Evolutionary conservation across 2,329 filamentous ascomycete species (phyloP).

Genomic region (Colletotrichum trifolii): DNA sequence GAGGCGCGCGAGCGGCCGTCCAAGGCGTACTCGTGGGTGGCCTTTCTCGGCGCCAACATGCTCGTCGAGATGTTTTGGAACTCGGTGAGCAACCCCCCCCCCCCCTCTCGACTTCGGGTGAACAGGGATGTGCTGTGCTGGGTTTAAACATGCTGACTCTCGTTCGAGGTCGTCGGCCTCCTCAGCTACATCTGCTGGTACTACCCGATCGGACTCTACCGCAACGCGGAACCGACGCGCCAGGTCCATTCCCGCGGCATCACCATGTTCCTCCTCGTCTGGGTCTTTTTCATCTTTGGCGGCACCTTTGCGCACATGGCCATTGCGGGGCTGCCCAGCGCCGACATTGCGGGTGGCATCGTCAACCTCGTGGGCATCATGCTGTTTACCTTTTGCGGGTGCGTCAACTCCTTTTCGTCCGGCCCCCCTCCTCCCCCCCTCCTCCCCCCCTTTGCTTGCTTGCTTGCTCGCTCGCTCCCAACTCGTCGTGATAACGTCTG

Average conservation of each 20-base stretch:
- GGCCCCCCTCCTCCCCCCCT: too few relatives aligned
- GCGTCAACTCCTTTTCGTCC: background rate
- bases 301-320: conserved; percentile 74
- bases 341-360: conserved; percentile 72
- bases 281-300: conserved; percentile 73
- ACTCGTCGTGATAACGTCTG: too few relatives aligned
- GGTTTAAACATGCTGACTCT: background rate
- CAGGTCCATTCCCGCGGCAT: conserved; percentile 60
- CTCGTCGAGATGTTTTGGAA: conserved; percentile 76
- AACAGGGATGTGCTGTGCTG: too few relatives aligned
- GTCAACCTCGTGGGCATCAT: conserved; percentile 74
- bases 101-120: conserved; percentile 3
- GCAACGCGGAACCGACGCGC: conserved; percentile 64
- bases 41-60: conserved; percentile 71
- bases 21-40: conserved; percentile 75
- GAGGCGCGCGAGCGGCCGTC: conserved; percentile 76
- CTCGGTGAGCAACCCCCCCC: conserved; percentile 67
- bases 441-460: background rate
- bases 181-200: conserved; percentile 75
- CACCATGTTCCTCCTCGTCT: conserved; percentile 72
- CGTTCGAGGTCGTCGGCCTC: conserved; percentile 47
- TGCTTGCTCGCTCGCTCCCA: too few relatives aligned
- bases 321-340: conserved; percentile 71
- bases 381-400: conserved; percentile 68
- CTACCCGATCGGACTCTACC: conserved; percentile 73